These are phyloP conservation scores for Ceriops tagal DNA, from an alignment of 345 rosid species.

Conservation along the genomic window DNA sequence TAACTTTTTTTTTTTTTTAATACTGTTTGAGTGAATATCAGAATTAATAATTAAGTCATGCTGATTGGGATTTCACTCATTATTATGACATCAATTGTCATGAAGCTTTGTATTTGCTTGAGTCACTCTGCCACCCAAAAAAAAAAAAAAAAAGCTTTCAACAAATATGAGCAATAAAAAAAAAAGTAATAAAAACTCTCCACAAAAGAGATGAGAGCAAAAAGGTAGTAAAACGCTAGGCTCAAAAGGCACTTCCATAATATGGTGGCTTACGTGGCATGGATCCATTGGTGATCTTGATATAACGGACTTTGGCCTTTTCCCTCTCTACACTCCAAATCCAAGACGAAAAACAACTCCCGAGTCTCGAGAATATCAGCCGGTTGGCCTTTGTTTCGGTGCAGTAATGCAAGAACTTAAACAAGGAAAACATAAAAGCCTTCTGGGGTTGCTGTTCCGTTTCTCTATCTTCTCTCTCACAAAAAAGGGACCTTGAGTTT, in stretches of 20 bases:
- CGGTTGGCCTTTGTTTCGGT: no score
- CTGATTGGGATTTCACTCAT: no score
- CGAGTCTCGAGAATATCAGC: slow-evolving; percentile 17
- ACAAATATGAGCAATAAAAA: neutral
- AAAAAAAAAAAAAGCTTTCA: neutral
- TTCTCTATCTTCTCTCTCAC: no score
- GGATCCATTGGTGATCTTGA: neutral
- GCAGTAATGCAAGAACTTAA: no score
- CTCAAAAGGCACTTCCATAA: slow-evolving; percentile 6
- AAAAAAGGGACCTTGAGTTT: no score
- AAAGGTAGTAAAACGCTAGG: slow-evolving; percentile 5
- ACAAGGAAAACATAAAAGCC: no score
- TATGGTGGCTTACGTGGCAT: slow-evolving; percentile 15
- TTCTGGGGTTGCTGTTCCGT: no score
- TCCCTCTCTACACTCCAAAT: neutral
- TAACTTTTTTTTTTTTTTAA: no score
- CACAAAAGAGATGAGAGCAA: neutral
- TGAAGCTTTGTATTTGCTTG: neutral
- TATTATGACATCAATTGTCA: no score
- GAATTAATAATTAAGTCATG: no score
- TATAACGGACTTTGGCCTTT: slow-evolving; percentile 17
- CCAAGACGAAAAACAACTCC: no score
- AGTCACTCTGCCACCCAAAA: neutral
- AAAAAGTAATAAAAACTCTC: neutral
- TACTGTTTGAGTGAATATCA: no score